Conservation (phyloP, 1,139 yeast genomes). For the Zygotorulaspora mrakii region DNA sequence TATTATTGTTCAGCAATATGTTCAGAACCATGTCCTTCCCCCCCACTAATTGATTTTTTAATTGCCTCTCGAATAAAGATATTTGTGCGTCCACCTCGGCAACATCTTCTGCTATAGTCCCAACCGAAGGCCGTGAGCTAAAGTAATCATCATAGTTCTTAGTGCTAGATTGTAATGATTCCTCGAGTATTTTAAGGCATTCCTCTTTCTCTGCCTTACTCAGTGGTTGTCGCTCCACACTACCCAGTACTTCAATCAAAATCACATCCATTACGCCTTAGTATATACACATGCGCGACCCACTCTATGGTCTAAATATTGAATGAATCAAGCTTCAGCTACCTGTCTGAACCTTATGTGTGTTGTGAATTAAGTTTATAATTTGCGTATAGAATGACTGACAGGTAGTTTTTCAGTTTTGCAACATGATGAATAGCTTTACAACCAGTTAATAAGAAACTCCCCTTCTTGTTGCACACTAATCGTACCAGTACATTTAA, state of each 20-base stretch:
- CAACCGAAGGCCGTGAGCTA: slow-evolving; percentile 31
- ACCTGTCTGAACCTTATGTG: not conserved
- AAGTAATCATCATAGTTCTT: slow-evolving; percentile 28
- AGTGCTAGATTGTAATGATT: slow-evolving; percentile 24
- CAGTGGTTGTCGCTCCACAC: slow-evolving; percentile 5
- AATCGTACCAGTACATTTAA: too few relatives aligned
- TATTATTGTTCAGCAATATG: slow-evolving; percentile 31
- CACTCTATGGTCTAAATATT: not conserved
- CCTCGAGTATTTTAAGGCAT: slow-evolving; percentile 20
- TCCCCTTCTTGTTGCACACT: slow-evolving; percentile 7
- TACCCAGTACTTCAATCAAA: slow-evolving; percentile 6
- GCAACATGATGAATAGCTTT: slow-evolving; percentile 7
- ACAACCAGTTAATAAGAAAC: slow-evolving; percentile 5
- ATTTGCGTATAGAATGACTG: slow-evolving; percentile 6
- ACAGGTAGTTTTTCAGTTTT: slow-evolving; percentile 4
- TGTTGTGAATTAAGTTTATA: too few relatives aligned
- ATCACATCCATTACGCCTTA: slow-evolving; percentile 12
- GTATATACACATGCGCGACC: not conserved
- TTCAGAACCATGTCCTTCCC: slow-evolving; percentile 38
- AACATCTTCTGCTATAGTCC: slow-evolving; percentile 42
- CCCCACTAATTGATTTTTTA: slow-evolving; percentile 37
- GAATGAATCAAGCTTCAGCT: too few relatives aligned
- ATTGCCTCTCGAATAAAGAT: slow-evolving; percentile 38
- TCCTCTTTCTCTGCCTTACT: slow-evolving; percentile 15
- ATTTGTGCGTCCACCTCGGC: slow-evolving; percentile 48